Conservation (phyloP, 192 early-diverging fungal species). For the Coemansia sp. region DNA sequence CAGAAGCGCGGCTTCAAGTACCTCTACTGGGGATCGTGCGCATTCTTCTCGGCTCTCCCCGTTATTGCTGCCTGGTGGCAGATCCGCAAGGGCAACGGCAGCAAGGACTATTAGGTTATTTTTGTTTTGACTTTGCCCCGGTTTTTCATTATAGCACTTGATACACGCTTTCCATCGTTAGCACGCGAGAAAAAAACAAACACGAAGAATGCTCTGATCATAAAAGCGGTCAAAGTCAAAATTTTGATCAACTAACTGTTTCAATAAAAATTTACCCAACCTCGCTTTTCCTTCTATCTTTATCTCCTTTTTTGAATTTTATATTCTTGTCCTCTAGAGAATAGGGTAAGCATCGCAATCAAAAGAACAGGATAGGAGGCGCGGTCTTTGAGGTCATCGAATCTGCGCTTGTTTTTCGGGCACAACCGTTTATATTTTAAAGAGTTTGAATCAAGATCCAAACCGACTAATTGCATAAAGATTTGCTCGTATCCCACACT, state of each 20-base stretch:
- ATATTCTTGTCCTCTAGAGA: not conserved
- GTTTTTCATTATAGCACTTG: conserved; percentile 3
- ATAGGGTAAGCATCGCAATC: conserved; percentile 4
- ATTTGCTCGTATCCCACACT: no score
- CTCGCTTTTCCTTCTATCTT: not conserved
- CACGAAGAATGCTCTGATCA: no score
- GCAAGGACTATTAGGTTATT: conserved; percentile 37
- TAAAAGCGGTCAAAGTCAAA: no score
- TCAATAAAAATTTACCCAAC: no score
- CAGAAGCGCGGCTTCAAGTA: conserved; percentile 53
- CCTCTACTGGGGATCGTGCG: conserved; percentile 50
- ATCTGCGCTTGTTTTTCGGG: no score
- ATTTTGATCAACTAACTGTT: not conserved
- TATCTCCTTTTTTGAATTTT: conserved; percentile 2
- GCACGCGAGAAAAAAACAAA: no score
- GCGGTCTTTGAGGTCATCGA: no score
- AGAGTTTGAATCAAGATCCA: no score
- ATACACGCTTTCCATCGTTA: no score
- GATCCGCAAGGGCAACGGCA: conserved; percentile 54
- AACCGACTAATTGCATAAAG: not conserved
- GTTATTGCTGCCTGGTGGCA: conserved; percentile 54
- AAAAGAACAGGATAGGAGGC: no score
- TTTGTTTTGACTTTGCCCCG: not conserved
- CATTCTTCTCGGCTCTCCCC: conserved; percentile 36
- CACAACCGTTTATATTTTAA: no score